These are phyloP conservation scores for Ogataea siamensis DNA, from an alignment of 805 yeast genomes.

Conservation along the genomic window DNA sequence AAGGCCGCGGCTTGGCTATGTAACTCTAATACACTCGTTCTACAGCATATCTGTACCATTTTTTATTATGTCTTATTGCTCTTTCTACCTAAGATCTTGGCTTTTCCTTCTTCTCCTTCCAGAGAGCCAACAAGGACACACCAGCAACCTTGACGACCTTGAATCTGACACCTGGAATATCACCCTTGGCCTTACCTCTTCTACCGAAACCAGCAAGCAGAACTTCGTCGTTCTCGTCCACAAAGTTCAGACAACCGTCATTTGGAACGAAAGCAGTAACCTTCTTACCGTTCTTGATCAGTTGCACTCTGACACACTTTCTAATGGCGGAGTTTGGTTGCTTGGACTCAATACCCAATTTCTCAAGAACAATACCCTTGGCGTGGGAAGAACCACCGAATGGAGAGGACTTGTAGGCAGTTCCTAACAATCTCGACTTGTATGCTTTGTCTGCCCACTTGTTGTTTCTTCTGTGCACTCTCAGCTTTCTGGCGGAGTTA, in stretches of 20 bases:
- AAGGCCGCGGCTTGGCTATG: conserved; percentile 53
- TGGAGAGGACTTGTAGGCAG: conserved; percentile 99
- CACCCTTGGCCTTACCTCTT: conserved; percentile 99
- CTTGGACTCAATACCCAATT: conserved; percentile 99
- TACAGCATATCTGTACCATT: conserved; percentile 9
- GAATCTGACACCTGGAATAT: conserved; percentile 99
- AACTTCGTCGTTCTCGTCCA: conserved; percentile 99
- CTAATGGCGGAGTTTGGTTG: conserved; percentile 99
- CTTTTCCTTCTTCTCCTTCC: conserved; percentile 99
- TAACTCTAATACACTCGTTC: conserved; percentile 7
- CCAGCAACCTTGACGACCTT: conserved; percentile 99
- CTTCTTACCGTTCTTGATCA: conserved; percentile 99
- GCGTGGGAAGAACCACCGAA: conserved; percentile 99
- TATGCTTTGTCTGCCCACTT: conserved; percentile 99
- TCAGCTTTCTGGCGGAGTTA: conserved; percentile 99
- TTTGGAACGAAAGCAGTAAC: conserved; percentile 99
- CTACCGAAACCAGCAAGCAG: conserved; percentile 99
- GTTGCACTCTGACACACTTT: conserved; percentile 99
- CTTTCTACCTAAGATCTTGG: conserved; percentile 80
- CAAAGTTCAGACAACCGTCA: conserved; percentile 99
- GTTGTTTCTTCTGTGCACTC: conserved; percentile 99
- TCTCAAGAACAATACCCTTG: conserved; percentile 99
- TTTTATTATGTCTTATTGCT: conserved; percentile 14
- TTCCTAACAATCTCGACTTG: conserved; percentile 98
- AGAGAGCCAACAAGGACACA: conserved; percentile 98